phyloP scores from a whole-genome alignment of 495 filamentous ascomycete species.

The Opeltia flavorubescens region DNA sequence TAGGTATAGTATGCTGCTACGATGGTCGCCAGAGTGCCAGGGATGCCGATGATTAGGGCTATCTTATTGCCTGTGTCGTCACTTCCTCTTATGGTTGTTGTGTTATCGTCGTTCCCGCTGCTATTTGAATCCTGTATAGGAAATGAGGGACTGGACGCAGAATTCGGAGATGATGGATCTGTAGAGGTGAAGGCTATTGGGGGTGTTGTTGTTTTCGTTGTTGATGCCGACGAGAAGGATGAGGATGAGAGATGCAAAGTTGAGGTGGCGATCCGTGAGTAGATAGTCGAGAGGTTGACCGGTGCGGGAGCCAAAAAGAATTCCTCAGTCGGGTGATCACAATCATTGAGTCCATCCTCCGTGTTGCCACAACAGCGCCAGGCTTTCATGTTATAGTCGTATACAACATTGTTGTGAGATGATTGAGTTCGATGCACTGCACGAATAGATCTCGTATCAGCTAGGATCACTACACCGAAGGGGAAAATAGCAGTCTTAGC shows the following conservation, averaged over 20 bases:
- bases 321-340: conserved; percentile 7
- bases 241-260: conserved; percentile 21
- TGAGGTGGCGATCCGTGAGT: conserved; percentile 2
- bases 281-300: conserved; percentile 3
- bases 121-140: no score
- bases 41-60: not conserved
- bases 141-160: no score
- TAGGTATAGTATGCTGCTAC: not conserved
- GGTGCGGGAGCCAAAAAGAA: conserved; percentile 8
- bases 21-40: not conserved
- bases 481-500: not conserved
- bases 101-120: not conserved
- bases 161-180: conserved; percentile 15
- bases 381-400: not conserved
- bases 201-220: not conserved
- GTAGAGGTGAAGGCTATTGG: conserved; percentile 28
- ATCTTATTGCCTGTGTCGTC: not conserved
- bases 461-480: not conserved
- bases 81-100: not conserved
- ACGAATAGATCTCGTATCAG: not conserved
- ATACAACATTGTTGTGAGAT: conserved; percentile 3
- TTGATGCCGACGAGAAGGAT: conserved; percentile 24
- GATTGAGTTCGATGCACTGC: conserved; percentile 4
- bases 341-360: conserved; percentile 1
- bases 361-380: conserved; percentile 9